Conservation (phyloP, 306 rosid genomes). For the Citrullus colocynthis region DNA sequence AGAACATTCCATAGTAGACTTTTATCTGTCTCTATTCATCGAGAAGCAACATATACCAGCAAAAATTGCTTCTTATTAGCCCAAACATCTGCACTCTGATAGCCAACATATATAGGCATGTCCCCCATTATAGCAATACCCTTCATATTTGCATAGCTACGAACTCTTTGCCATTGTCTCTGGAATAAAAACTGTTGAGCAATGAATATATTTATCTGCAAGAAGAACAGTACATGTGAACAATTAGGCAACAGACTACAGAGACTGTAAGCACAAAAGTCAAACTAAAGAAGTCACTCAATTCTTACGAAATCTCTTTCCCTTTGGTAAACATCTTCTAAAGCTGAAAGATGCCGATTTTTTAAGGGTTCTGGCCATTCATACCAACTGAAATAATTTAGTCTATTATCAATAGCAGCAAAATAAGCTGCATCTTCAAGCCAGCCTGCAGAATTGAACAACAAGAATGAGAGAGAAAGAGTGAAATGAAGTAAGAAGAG, state of each 20-base stretch:
- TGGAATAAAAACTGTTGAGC: slow-evolving; percentile 91
- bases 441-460: slow-evolving; percentile 60
- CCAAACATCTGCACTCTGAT: slow-evolving; percentile 99
- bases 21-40: slow-evolving; percentile 12
- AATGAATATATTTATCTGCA: slow-evolving; percentile 73
- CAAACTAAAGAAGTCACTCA: slow-evolving; percentile 13
- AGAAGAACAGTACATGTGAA: slow-evolving; percentile 14
- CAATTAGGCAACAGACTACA: slow-evolving; percentile 14
- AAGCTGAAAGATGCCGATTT: slow-evolving; percentile 76
- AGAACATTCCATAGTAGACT: slow-evolving; percentile 5
- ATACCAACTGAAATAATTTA: slow-evolving; percentile 65
- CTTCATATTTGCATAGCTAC: slow-evolving; percentile 49
- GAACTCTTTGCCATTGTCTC: slow-evolving; percentile 89
- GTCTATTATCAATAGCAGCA: slow-evolving; percentile 77
- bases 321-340: slow-evolving; percentile 51
- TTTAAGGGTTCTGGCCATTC: slow-evolving; percentile 88
- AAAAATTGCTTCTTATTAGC: slow-evolving; percentile 78
- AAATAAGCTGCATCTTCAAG: slow-evolving; percentile 95
- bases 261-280: slow-evolving; percentile 14
- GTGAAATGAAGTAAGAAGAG: background rate
- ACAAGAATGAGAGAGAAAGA: slow-evolving; percentile 9
- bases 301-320: slow-evolving; percentile 72
- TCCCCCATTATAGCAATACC: slow-evolving; percentile 92
- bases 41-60: slow-evolving; percentile 41
- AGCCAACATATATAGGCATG: slow-evolving; percentile 98